Base-by-base conservation (phyloP, 2,329 filamentous ascomycete species). In the Fusarium continuum region DNA sequence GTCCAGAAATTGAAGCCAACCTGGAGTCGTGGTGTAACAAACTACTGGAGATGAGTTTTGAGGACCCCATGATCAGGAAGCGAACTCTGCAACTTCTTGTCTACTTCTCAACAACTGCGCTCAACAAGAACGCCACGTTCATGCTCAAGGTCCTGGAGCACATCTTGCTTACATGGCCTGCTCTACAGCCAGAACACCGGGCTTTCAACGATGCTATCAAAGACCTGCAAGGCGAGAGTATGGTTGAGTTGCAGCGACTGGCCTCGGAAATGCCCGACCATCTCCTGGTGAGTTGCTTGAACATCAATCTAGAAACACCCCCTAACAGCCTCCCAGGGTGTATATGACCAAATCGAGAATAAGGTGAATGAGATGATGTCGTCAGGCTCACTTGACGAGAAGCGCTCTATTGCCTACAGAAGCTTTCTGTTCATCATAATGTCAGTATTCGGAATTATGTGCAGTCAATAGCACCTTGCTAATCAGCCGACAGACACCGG, bases 371-470 rank as follows among this genome's bases (percentile, higher is more conserved):
- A 94, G 74, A 88, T 96, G 80, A 84, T 91, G 73, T 82, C 87
- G 61, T 86, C 91, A 41, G 87, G 90, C 25, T 84, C 85, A 49
- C 79, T 91, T 25, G 94, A 97, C 70, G 90, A 94, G 70, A 92
- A 93, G 72, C 86, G 93, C 26, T 88, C 91, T 54, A 89, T 95
- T 71, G 92, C 93, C 2, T 93, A 96, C 70, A 91, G 88, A 68
- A 94, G 93, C 9, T 94, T 98, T 63, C 82, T 98, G 1, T 96
- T 99, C 74, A 95, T 96, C 56, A 95, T 99, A 61, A 89, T 95
- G 86, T 90, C 79, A 72, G 82, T 74, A 31, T 22, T 34, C 17
- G 6, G 8, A 3, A 28, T 7, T n/a, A 7, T n/a, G 4, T 8
- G 7, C 6, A 11, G 10, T 6, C 34, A 9, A 61, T 68, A 51